These are phyloP conservation scores for Daldinia vernicosa DNA, from an alignment of 495 filamentous ascomycete genomes.

Conservation along the genomic window DNA sequence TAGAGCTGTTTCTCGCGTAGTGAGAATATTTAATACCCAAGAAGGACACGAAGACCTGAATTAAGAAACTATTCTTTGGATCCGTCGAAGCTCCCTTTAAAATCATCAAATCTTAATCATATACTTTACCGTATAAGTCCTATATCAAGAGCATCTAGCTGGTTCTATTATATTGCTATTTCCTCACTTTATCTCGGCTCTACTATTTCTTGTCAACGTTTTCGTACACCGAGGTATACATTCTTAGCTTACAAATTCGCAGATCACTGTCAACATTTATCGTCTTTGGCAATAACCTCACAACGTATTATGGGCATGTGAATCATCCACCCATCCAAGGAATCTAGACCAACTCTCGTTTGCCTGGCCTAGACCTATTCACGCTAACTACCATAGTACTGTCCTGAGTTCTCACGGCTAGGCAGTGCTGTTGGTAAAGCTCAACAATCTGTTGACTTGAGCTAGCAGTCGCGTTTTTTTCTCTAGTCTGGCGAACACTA, in stretches of 20 bases:
- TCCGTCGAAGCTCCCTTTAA: background rate
- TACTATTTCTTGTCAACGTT: background rate
- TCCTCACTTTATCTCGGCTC: background rate
- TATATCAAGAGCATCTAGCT: constrained; percentile 1
- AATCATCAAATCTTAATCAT: background rate
- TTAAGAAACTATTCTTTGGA: background rate
- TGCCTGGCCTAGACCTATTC: background rate
- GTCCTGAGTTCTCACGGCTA: background rate
- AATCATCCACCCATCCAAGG: background rate
- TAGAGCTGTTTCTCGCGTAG: background rate
- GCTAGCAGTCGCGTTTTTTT: background rate
- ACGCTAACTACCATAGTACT: background rate
- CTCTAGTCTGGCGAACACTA: background rate
- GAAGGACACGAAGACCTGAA: background rate
- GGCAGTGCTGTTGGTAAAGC: background rate
- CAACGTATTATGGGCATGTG: background rate
- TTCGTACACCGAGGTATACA: background rate
- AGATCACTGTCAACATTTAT: background rate
- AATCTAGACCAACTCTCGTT: background rate
- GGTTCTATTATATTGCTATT: background rate
- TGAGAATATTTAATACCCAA: background rate
- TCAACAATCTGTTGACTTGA: constrained; percentile 6
- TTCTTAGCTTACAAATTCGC: constrained; percentile 11
- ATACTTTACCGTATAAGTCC: background rate
- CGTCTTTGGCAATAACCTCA: background rate